Evolutionary conservation across 192 early-diverging fungal species (phyloP).

Genomic region (Linnemannia exigua): DNA sequence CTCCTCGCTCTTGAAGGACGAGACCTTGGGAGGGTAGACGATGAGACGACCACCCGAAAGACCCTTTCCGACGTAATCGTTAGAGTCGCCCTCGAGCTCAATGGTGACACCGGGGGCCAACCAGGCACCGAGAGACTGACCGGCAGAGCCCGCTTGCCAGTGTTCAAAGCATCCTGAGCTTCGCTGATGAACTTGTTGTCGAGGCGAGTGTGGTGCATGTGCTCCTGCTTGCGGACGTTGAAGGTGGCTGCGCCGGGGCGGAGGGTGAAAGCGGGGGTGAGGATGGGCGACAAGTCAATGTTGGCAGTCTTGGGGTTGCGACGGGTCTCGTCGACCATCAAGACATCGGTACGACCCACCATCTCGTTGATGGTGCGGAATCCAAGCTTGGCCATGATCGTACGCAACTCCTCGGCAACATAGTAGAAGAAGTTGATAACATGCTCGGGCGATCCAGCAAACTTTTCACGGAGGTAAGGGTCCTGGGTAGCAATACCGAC

Average conservation of each 20-base stretch:
- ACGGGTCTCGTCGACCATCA: conserved; percentile 81
- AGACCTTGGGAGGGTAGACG: conserved; percentile 89
- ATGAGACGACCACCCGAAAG: conserved; percentile 93
- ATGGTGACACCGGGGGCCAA: conserved; percentile 90
- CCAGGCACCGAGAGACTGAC: conserved; percentile 97
- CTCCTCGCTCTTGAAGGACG: conserved; percentile 82
- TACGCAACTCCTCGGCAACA: conserved; percentile 93
- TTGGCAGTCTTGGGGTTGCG: conserved; percentile 88
- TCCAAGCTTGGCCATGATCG: conserved; percentile 95
- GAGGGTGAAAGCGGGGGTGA: conserved; percentile 89
- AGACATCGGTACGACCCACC: conserved; percentile 93
- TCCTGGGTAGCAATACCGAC: conserved; percentile 99
- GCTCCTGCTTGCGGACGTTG: conserved; percentile 89
- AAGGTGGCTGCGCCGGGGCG: conserved; percentile 90
- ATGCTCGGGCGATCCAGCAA: conserved; percentile 95
- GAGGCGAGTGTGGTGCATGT: conserved; percentile 86
- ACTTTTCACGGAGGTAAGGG: conserved; percentile 92
- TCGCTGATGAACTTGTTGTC: conserved; percentile 92
- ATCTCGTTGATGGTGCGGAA: conserved; percentile 95
- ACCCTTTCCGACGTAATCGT: conserved; percentile 99
- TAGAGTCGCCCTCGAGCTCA: conserved; percentile 97
- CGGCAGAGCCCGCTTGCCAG: conserved; percentile 87
- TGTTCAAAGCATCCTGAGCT: conserved; percentile 77
- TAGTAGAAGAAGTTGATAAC: conserved; percentile 99
- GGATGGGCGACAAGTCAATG: conserved; percentile 88